phyloP scores from a whole-genome alignment of 176 grass and related monocot genomes.

The Sorghum bicolor region DNA sequence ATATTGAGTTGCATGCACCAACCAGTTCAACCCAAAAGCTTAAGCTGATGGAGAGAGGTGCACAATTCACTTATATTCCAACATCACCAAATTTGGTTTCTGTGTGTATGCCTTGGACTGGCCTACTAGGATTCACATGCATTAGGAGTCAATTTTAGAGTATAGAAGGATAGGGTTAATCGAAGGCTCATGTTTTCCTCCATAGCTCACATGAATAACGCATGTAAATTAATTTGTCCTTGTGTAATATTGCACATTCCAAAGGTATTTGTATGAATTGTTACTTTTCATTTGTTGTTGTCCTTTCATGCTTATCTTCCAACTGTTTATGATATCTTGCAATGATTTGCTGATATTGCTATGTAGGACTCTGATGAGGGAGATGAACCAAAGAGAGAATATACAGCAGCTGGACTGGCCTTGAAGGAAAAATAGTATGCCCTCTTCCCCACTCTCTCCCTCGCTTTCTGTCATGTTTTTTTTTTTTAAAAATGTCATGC shows the following conservation, averaged over 20 bases:
- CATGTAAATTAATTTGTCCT: neutral
- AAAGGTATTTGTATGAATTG: conserved; percentile 6
- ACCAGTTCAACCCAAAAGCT: too few species aligned
- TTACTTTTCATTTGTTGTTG: neutral
- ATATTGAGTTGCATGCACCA: too few species aligned
- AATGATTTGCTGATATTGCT: conserved; percentile 43
- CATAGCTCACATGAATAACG: neutral
- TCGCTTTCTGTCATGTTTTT: neutral
- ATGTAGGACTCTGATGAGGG: conserved; percentile 82
- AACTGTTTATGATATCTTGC: conserved; percentile 1
- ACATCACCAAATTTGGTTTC: neutral
- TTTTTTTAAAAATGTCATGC: too few species aligned
- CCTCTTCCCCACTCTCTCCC: conserved; percentile 6
- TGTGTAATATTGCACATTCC: neutral
- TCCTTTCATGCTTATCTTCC: conserved; percentile 22
- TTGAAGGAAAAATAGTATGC: conserved; percentile 99
- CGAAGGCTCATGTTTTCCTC: neutral
- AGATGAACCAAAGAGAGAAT: conserved; percentile 70
- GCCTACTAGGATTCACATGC: neutral
- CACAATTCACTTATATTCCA: too few species aligned
- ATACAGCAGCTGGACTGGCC: conserved; percentile 74
- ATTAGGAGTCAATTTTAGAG: neutral
- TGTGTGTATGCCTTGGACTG: neutral
- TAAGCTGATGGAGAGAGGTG: too few species aligned
- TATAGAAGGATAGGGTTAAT: neutral